These are phyloP conservation scores for grape (Vitis vinifera) DNA, from an alignment of 164 flowering plant species.

Conservation along the genomic window DNA sequence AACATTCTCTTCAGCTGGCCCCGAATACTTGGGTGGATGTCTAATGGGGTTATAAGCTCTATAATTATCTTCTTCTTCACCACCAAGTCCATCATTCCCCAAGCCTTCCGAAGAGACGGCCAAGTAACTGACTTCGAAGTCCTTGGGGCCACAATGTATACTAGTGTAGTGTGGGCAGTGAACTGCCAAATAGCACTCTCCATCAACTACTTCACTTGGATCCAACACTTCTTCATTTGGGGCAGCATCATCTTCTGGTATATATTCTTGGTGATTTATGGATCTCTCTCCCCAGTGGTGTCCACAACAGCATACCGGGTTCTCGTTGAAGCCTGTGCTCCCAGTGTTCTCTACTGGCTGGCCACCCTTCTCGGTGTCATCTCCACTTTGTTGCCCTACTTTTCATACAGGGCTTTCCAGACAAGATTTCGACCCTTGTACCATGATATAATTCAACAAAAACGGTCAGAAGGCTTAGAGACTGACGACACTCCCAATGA, in stretches of 20 bases:
- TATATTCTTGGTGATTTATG: slow-evolving; percentile 58
- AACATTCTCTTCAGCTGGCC: slow-evolving; percentile 81
- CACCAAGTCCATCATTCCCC: slow-evolving; percentile 33
- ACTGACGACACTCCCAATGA: slow-evolving; percentile 12
- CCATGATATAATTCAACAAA: slow-evolving; percentile 53
- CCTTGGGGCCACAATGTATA: slow-evolving; percentile 70
- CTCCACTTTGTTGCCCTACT: slow-evolving; percentile 57
- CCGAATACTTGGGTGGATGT: slow-evolving; percentile 81
- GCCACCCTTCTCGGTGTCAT: slow-evolving; percentile 50
- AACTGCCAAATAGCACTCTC: slow-evolving; percentile 82
- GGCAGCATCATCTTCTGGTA: slow-evolving; percentile 81
- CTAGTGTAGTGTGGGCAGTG: slow-evolving; percentile 79
- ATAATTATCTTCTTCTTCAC: slow-evolving; percentile 66
- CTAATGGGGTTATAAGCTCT: slow-evolving; percentile 63
- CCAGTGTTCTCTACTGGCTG: slow-evolving; percentile 57
- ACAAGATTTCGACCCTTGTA: slow-evolving; percentile 60
- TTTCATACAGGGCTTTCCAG: slow-evolving; percentile 54
- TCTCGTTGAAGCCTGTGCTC: slow-evolving; percentile 68
- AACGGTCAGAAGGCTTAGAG: slow-evolving; percentile 25
- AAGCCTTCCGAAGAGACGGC: slow-evolving; percentile 70
- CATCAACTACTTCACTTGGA: slow-evolving; percentile 86
- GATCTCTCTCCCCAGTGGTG: slow-evolving; percentile 46
- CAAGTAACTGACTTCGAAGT: slow-evolving; percentile 47
- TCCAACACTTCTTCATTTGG: slow-evolving; percentile 89
- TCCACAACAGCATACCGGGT: slow-evolving; percentile 76